Evolutionary conservation across 2,329 filamentous ascomycete genomes (phyloP).

Genomic region (Nemania sp.): DNA sequence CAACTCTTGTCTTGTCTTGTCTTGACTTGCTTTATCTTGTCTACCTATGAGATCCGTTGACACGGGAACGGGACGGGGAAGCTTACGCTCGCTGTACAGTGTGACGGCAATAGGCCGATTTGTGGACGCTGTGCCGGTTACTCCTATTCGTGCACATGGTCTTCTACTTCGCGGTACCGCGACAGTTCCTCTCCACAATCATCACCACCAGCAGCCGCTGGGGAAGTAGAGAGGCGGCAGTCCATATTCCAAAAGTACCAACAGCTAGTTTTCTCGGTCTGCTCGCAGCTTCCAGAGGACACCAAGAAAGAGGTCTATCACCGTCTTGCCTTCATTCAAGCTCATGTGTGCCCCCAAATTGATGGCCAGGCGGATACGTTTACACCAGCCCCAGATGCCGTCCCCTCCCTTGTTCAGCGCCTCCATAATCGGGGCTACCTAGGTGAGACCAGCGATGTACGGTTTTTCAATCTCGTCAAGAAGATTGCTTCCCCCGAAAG

Average conservation of each 20-base stretch:
- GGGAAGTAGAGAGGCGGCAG: too few relatives aligned
- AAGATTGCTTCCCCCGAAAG: not conserved
- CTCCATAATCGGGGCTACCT: not conserved
- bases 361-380: not conserved
- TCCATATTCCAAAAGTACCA: not conserved
- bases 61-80: too few relatives aligned
- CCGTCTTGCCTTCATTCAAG: slow-evolving; percentile 20
- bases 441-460: slow-evolving; percentile 17
- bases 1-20: too few relatives aligned
- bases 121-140: slow-evolving; percentile 20
- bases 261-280: slow-evolving; percentile 1
- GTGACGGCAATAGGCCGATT: slow-evolving; percentile 9
- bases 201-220: not conserved
- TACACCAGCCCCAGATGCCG: not conserved
- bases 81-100: not conserved
- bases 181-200: not conserved
- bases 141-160: slow-evolving; percentile 8
- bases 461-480: slow-evolving; percentile 14
- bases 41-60: too few relatives aligned
- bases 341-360: slow-evolving; percentile 11
- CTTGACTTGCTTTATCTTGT: too few relatives aligned
- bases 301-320: not conserved
- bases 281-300: slow-evolving; percentile 2
- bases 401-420: not conserved
- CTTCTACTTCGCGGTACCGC: not conserved